Conservation (phyloP, 176 grass and related monocot species). For the Zoysia pacifica region DNA sequence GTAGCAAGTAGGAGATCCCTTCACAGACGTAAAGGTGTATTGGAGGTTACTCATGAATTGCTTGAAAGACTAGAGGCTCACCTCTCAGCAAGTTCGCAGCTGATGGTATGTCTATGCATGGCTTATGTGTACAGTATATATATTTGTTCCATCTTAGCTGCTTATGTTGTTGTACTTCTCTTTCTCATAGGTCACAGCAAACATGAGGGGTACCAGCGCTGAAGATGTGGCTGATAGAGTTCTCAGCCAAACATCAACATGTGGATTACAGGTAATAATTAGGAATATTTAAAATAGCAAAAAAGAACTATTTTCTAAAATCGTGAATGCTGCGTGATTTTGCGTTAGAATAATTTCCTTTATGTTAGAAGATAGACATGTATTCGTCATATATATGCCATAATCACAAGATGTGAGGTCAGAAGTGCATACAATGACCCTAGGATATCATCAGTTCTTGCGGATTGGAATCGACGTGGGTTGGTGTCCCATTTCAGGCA, state of each 20-base stretch:
- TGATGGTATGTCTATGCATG: constrained; percentile 61
- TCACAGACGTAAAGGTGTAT: constrained; percentile 63
- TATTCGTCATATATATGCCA: not conserved
- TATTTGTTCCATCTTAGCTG: constrained; percentile 11
- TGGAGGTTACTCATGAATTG: constrained; percentile 91
- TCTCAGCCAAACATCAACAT: constrained; percentile 79
- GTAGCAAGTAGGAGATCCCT: constrained; percentile 84
- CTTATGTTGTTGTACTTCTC: constrained; percentile 24
- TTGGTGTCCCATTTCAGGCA: not conserved
- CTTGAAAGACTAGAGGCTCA: constrained; percentile 98
- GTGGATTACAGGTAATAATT: constrained; percentile 77
- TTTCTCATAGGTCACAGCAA: constrained; percentile 79
- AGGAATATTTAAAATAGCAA: constrained; percentile 4
- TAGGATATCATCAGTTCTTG: too few relatives aligned
- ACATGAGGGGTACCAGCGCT: constrained; percentile 88
- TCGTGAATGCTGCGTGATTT: not conserved
- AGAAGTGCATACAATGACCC: not conserved
- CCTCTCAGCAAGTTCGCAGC: constrained; percentile 64
- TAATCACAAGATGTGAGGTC: not conserved
- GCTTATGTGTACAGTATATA: constrained; percentile 17
- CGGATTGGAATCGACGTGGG: not conserved
- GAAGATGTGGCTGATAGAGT: constrained; percentile 90
- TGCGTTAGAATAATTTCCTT: constrained; percentile 4
- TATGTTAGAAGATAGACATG: not conserved
- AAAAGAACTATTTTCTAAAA: not conserved